A percentile compares a stretch with the other conserved stretches of the same genome.
phyloP scores from a whole-genome alignment of 306 rosid species.

The Prunus kanzakura region DNA sequence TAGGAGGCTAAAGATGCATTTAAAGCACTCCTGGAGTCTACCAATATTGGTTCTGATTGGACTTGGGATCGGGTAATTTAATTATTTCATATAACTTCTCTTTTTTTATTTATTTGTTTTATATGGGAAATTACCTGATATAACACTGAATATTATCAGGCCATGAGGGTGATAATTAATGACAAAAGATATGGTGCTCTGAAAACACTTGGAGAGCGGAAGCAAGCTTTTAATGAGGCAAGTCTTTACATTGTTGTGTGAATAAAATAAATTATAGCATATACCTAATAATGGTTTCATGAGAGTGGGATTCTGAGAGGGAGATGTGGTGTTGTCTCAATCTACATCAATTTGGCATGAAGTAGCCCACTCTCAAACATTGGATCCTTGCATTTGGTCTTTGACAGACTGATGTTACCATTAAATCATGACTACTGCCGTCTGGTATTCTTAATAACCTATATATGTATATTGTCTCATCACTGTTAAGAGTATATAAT shows the following conservation, averaged over 20 bases:
- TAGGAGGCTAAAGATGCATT: constrained; percentile 92
- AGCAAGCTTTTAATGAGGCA: constrained; percentile 95
- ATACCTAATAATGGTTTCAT: not conserved
- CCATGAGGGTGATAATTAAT: constrained; percentile 84
- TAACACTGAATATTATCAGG: constrained; percentile 39
- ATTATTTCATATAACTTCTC: not conserved
- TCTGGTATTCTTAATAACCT: not conserved
- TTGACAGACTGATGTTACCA: not conserved
- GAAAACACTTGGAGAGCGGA: constrained; percentile 92
- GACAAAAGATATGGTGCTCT: constrained; percentile 88
- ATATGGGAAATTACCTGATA: constrained; percentile 13
- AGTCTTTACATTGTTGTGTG: constrained; percentile 11
- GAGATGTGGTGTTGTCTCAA: not conserved
- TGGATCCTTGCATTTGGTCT: not conserved
- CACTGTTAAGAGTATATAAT: not conserved
- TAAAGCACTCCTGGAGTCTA: constrained; percentile 76
- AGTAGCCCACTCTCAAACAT: not conserved
- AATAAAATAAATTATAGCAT: not conserved
- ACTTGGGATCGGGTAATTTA: constrained; percentile 92
- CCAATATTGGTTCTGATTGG: constrained; percentile 91
- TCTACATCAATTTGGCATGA: not conserved
- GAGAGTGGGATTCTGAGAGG: not conserved
- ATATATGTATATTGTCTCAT: not conserved
- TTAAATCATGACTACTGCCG: not conserved
- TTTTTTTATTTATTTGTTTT: not conserved